Conservation (phyloP, 208 protist species). For the Crithidia expoeki region DNA sequence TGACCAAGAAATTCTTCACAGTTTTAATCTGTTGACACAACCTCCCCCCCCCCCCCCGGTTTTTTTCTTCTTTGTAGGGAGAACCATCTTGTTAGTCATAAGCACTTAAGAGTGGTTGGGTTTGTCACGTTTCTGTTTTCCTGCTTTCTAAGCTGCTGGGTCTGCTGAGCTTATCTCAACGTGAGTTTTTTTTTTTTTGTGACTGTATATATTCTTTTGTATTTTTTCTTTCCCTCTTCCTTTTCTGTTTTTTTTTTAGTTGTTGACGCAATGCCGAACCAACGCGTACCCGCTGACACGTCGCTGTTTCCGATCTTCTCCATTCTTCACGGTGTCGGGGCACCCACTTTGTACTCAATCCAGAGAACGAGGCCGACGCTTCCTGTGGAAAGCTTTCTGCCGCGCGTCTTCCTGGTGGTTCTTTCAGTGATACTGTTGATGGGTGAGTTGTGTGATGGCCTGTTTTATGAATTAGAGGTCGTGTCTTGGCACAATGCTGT, state of each 20-base stretch:
- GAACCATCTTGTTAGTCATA: too few relatives aligned
- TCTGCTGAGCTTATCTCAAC: background rate
- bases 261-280: too few relatives aligned
- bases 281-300: too few relatives aligned
- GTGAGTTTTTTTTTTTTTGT: background rate
- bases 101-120: too few relatives aligned
- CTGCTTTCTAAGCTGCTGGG: background rate
- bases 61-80: too few relatives aligned
- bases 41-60: too few relatives aligned
- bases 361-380: too few relatives aligned
- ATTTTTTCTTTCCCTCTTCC: background rate
- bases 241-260: background rate
- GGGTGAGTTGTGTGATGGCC: background rate
- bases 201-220: background rate
- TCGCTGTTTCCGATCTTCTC: too few relatives aligned
- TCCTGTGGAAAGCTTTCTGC: background rate
- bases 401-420: background rate
- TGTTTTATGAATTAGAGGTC: background rate
- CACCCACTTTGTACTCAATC: too few relatives aligned
- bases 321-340: too few relatives aligned
- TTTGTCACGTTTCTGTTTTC: background rate
- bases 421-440: background rate
- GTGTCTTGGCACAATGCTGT: background rate
- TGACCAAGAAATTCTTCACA: too few relatives aligned
- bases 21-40: too few relatives aligned